Conservation (phyloP, 2,329 filamentous ascomycete genomes). For the Epichloe baconii region DNA sequence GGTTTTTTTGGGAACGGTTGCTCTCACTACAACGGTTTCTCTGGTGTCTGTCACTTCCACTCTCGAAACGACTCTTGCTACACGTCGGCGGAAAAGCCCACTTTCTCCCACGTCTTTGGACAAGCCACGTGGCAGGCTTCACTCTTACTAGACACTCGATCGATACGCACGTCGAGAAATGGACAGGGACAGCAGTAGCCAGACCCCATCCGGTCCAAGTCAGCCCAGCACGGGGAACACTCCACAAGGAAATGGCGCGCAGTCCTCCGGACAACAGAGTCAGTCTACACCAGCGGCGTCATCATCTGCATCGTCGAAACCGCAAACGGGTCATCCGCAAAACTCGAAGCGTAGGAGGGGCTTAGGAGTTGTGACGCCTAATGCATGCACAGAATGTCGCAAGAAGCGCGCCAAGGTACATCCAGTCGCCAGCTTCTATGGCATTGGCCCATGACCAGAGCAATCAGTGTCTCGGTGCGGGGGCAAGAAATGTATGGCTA, state of each 20-base stretch:
- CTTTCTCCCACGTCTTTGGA: too few species aligned
- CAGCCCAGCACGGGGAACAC: slow-evolving; percentile 21
- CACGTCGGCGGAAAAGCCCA: not conserved
- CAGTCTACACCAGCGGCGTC: slow-evolving; percentile 6
- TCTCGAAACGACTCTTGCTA: not conserved
- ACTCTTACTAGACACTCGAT: not conserved
- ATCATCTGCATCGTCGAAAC: slow-evolving; percentile 10
- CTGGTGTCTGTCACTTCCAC: not conserved
- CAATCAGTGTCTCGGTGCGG: not conserved
- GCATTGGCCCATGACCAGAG: not conserved
- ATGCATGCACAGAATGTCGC: slow-evolving; percentile 47
- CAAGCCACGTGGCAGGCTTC: too few species aligned
- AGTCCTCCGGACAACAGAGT: slow-evolving; percentile 6
- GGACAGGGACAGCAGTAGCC: slow-evolving; percentile 19
- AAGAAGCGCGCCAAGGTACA: slow-evolving; percentile 48
- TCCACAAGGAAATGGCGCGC: slow-evolving; percentile 19
- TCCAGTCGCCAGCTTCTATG: not conserved
- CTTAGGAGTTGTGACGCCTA: slow-evolving; percentile 43
- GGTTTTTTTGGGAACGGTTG: not conserved
- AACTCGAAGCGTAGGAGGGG: slow-evolving; percentile 39
- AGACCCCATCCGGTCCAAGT: slow-evolving; percentile 17
- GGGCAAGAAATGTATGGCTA: not conserved
- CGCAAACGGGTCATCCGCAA: slow-evolving; percentile 16
- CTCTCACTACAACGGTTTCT: not conserved
- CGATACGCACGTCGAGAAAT: slow-evolving; percentile 10